A percentile compares a stretch with the other conserved stretches of the same genome.
These are phyloP conservation scores for Dendrobium catenatum DNA, from an alignment of 106 monocot species.

Conservation along the genomic window DNA sequence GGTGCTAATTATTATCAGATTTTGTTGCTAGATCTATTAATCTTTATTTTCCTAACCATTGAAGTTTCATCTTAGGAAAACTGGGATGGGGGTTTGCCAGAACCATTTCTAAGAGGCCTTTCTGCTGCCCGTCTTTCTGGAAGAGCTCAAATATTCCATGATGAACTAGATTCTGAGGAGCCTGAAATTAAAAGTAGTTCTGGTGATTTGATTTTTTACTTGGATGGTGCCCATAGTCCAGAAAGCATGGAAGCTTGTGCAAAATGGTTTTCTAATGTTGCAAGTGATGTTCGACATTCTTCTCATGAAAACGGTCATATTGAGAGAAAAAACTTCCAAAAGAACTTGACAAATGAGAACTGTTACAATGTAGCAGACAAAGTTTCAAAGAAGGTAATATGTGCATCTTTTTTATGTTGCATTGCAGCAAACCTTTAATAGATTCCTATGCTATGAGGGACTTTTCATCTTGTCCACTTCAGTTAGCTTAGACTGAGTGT, in stretches of 20 bases:
- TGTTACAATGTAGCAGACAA: constrained; percentile 18
- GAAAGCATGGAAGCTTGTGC: constrained; percentile 91
- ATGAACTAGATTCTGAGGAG: constrained; percentile 14
- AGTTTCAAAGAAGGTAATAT: constrained; percentile 37
- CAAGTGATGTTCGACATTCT: constrained; percentile 12
- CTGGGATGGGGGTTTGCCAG: constrained; percentile 34
- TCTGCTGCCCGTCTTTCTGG: constrained; percentile 47
- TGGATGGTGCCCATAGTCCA: constrained; percentile 92
- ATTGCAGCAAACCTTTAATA: background rate
- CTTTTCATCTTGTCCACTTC: background rate
- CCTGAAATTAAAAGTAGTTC: constrained; percentile 14
- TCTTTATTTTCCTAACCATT: constrained; percentile 12
- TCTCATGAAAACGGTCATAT: background rate
- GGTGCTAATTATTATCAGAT: background rate
- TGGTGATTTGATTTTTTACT: constrained; percentile 66
- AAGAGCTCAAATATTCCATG: constrained; percentile 66
- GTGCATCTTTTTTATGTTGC: background rate
- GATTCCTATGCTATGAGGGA: background rate
- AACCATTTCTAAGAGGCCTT: constrained; percentile 64
- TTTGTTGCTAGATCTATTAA: background rate
- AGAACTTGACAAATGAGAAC: background rate
- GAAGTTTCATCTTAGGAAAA: constrained; percentile 23
- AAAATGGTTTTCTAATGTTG: constrained; percentile 65
- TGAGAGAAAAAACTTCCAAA: background rate
- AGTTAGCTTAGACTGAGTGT: background rate